Evolutionary conservation across 768 basidiomycete genomes (phyloP), one percentile per base, ranked within the genome.

Genomic region (Boletus tylopilopsis): DNA sequence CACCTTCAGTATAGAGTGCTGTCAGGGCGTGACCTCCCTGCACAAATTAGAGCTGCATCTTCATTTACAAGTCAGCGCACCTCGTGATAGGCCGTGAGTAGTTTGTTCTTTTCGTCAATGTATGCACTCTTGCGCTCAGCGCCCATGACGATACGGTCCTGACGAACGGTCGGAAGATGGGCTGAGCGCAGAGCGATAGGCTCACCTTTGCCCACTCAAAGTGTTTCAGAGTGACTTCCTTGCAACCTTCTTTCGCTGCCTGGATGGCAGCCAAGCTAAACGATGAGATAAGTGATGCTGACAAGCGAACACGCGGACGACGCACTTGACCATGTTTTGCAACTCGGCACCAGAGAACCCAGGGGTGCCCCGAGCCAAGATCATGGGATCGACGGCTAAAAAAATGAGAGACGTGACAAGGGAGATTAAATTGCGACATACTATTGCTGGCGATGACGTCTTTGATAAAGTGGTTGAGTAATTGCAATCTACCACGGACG

Each of bases 341-440:
- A 98, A 67, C 71, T 98, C 95, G 18, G 95, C 95, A 34, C 96
- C 96, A 42, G 92, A 94, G 73, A 99, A 96, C 3, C 95, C 95
- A 8, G 94, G 82, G 12, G 94, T 96, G 4, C 93, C 95, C 55
- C 95, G 82, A 34, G 96, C 96, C 57, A 99, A 76, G 55, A 93
- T 76, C 68, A 81, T 89, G 1, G 88, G 76, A 62, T 99, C 94
- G 42, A 92, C 87, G 61, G 85, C 90, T 82, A 57, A 39, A 23
- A n/a, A 12, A 45, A 38, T 33, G 23, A 39, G 41, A 50, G 11
- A 48, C 8, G 19, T 23, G n/a, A 46, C 30, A 30, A 36, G 42
- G 16, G 2, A n/a, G n/a, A n/a, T n/a, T n/a, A n/a, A n/a, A n/a
- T n/a, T n/a, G 44, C 32, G 49, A 55, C 66, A 45, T 62, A 84